Percentiles rank a stretch among this genome's conserved stretches.
phyloP scores from a whole-genome alignment of 2,329 filamentous ascomycete genomes.

The Laburnicola sp. region DNA sequence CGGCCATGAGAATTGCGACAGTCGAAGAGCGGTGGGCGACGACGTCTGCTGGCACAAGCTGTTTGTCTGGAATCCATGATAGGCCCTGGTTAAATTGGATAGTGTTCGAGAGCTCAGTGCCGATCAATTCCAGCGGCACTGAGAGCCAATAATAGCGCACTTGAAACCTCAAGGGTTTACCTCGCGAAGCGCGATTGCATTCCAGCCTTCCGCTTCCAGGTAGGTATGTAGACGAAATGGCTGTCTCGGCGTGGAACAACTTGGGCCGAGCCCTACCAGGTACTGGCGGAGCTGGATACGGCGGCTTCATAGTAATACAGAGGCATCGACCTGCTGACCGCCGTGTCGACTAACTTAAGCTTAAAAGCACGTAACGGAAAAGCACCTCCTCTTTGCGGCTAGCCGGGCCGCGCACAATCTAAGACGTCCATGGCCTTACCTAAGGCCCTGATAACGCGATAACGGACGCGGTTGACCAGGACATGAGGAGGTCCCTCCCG shows the following conservation, averaged over 20 bases:
- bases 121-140: slow-evolving; percentile 15
- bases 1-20: not conserved
- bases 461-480: slow-evolving; percentile 12
- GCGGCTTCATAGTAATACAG: not conserved
- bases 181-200: slow-evolving; percentile 11
- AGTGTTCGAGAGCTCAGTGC: slow-evolving; percentile 9
- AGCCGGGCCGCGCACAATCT: slow-evolving; percentile 33
- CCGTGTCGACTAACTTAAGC: slow-evolving; percentile 36
- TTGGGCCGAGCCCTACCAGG: slow-evolving; percentile 9
- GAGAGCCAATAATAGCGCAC: slow-evolving; percentile 16
- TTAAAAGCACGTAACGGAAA: slow-evolving; percentile 36
- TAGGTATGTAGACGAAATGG: slow-evolving; percentile 11
- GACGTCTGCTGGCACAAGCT: not conserved
- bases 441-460: slow-evolving; percentile 34
- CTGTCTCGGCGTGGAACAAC: slow-evolving; percentile 9
- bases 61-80: slow-evolving; percentile 14
- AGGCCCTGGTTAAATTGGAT: slow-evolving; percentile 20
- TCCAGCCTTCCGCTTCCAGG: slow-evolving; percentile 22
- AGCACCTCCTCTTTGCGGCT: slow-evolving; percentile 38
- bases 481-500: not conserved
- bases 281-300: not conserved
- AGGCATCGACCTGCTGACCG: slow-evolving; percentile 25
- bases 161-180: slow-evolving; percentile 1
- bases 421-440: slow-evolving; percentile 23
- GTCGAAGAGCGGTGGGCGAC: not conserved